Base-by-base conservation (phyloP, 2,329 filamentous ascomycete species). In the Thielaviopsis musarum region DNA sequence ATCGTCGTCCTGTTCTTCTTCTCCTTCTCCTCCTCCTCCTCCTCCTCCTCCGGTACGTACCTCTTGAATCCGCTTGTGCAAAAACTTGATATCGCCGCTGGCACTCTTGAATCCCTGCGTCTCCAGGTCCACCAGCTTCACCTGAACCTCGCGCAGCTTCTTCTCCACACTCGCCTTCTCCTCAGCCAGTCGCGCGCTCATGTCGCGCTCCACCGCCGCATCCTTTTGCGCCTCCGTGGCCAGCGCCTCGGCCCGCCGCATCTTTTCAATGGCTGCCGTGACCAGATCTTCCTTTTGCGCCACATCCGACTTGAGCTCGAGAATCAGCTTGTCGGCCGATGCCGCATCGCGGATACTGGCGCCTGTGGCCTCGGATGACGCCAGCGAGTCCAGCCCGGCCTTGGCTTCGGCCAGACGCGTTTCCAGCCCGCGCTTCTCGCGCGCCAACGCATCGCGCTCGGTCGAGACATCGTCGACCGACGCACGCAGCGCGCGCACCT, bases 81-180 rank as follows among this genome's bases (percentile, higher is more conserved):
- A 73, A 75, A 96, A 97, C 67, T 93, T 87, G 65, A 97, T 88
- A 71, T 97, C 91, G 67, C 95, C 89, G 70, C 91, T 95, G 24
- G 88, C 88, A 64, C 85, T 94, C 21, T 91, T 93, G 73, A 95
- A 97, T 58, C 91, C 90, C 76, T 97, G 97, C 52, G 93, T 97
- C 74, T 98, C 91, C 9, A 97, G 78, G 69, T 97, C 93, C 57
- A 98, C 85, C 59, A 95, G 82, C 67, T 84, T 84, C 58, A 97
- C 80, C 71, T 97, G 91, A 26, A 91, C 78, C 70, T 98, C 91
- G 70, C 91, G 95, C 56, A 95, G 76, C 59, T 81, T 82, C 76
- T 95, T 96, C 74, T 97, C 93, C 51, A 98, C 75, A 0, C 80
- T 80, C 2, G 87, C 88, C 74, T 96, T 97, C 65, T 95, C 88